These are phyloP conservation scores for Hordeum marinum DNA, from an alignment of 176 grass and related monocot species.

Conservation along the genomic window DNA sequence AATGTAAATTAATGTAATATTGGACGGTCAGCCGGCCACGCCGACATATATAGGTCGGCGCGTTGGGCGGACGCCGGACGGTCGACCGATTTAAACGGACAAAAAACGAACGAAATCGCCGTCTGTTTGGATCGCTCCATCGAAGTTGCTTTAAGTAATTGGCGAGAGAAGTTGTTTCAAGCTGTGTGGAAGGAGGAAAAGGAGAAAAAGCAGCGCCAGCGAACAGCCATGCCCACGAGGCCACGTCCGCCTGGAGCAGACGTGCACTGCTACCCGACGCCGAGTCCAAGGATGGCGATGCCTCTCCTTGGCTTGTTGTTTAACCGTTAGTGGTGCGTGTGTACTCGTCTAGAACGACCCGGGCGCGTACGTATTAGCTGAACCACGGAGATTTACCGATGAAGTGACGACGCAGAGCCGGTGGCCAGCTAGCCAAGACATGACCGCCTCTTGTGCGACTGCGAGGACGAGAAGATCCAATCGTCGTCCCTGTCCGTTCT, in stretches of 20 bases:
- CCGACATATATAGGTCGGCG: no score
- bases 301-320: neutral
- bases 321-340: no score
- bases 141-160: no score
- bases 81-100: no score
- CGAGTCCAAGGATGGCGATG: neutral
- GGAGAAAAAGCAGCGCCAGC: neutral
- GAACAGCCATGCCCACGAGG: neutral
- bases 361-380: neutral
- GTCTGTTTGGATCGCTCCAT: no score
- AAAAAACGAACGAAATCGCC: no score
- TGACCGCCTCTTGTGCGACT: neutral
- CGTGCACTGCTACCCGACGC: neutral
- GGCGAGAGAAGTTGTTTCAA: no score
- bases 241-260: neutral
- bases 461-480: neutral
- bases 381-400: neutral
- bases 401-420: neutral
- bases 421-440: neutral
- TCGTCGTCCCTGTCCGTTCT: neutral
- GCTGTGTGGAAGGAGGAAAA: no score
- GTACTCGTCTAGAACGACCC: neutral
- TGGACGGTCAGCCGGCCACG: no score
- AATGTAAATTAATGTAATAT: no score
- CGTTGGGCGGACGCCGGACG: no score